phyloP scores from a whole-genome alignment of 768 basidiomycete genomes.

The Aureoboletus auriporus region DNA sequence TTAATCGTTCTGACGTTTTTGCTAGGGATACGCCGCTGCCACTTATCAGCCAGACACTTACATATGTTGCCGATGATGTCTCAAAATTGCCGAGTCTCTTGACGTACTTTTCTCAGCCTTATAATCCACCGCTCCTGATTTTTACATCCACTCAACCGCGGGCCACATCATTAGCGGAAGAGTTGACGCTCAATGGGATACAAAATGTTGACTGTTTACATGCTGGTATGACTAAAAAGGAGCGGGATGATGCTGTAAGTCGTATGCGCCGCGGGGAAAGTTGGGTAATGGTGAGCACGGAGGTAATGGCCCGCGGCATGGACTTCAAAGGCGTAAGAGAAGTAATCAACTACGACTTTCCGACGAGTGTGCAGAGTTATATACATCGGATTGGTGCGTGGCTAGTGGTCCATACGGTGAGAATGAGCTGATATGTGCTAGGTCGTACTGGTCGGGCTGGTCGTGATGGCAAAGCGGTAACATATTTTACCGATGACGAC shows the following conservation, averaged over 20 bases:
- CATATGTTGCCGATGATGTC: constrained; percentile 88
- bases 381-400: constrained; percentile 85
- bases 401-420: background rate
- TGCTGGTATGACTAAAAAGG: constrained; percentile 82
- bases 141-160: constrained; percentile 91
- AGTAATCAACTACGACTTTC: constrained; percentile 97
- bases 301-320: constrained; percentile 97
- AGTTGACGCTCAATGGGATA: constrained; percentile 75
- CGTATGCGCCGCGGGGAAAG: constrained; percentile 87
- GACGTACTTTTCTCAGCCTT: constrained; percentile 72
- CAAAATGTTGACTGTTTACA: constrained; percentile 87
- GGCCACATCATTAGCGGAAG: constrained; percentile 72
- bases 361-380: constrained; percentile 92
- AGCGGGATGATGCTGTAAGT: constrained; percentile 79
- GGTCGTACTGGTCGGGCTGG: constrained; percentile 96
- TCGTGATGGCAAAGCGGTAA: constrained; percentile 86
- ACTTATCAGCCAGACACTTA: constrained; percentile 82
- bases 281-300: constrained; percentile 95
- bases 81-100: constrained; percentile 93
- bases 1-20: constrained; percentile 10
- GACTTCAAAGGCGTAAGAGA: constrained; percentile 94
- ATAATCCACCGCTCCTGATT: constrained; percentile 87
- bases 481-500: constrained; percentile 94
- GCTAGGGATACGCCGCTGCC: constrained; percentile 89
- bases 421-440: constrained; percentile 25